Evolutionary conservation across 2,329 filamentous ascomycete genomes (phyloP), one percentile per base, ranked within the genome.

Genomic region (Aspergillus awamori): DNA sequence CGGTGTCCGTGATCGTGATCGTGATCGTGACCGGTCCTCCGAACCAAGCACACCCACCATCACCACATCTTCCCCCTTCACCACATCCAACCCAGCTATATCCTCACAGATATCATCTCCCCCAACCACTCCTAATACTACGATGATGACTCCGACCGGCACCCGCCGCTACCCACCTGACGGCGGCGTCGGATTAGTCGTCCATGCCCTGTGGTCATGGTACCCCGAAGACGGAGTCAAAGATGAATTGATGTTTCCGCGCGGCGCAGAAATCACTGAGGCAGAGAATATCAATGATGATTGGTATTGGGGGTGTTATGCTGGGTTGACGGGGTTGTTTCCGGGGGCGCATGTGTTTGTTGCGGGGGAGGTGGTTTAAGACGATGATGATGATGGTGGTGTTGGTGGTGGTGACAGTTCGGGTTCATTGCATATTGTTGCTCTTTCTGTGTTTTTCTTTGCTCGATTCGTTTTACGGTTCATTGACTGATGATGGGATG

Each of bases 241-340:
- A 13, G 91, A 97, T 72, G 94, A 98, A 77, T 78, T 98, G 43
- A 76, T 88, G 64, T 97, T 98, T 68, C 94, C 94, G 0, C 88
- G 87, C 54, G 88, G 90, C 8, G 93, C 93, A 0, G 91, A 95
- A 75, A 85, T 98, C 13, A 83, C 84, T 6, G 94, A 98, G 79
- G 87, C 90, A 39, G 89, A 94, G 73, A 90, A 95, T 74, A 87
- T 96, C 52, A 97, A 97, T 74, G 91, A 89, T 17, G 93, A 97
- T 74, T 98, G 93, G 93, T 93, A 85, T 70, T 90, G 89, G 79
- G 94, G 94, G 0, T 87, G 87, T 28, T 97, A 96, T 80, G 93
- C 92, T 78, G 93, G 92, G 0, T 80, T 79, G 24, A 88, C 86
- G 68, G 93, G 92, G 0, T 70, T 97, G 65, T 96, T 97, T 72